Conservation (phyloP, 441 rosid species). For the Gossypium aridum region DNA sequence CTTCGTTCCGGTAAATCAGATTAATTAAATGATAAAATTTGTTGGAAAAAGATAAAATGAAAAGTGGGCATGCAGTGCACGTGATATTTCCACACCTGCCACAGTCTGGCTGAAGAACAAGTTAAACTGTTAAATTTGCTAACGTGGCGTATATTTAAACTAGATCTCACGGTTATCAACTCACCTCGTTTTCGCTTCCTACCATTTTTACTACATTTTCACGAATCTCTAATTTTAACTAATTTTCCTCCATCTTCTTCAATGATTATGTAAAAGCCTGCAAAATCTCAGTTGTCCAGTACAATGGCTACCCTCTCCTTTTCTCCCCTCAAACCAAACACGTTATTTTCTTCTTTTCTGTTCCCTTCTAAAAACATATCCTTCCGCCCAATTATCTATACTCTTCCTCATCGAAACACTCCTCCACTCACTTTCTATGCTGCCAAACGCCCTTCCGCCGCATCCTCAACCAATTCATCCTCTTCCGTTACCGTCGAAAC, state of each 20-base stretch:
- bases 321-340: conserved; percentile 8
- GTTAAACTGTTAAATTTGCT: neutral
- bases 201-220: neutral
- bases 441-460: conserved; percentile 4
- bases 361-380: neutral
- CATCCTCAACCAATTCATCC: conserved; percentile 5
- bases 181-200: neutral
- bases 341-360: neutral
- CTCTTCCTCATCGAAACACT: neutral
- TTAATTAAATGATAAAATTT: neutral
- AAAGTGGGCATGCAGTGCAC: neutral
- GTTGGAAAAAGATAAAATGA: neutral
- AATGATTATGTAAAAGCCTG: neutral
- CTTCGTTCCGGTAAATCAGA: no score
- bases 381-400: conserved; percentile 5
- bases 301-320: conserved; percentile 15
- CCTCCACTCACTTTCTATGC: conserved; percentile 4
- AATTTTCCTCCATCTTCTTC: neutral
- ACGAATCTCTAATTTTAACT: neutral
- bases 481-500: conserved; percentile 18
- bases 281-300: neutral
- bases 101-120: neutral
- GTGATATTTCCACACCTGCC: neutral
- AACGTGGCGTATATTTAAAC: neutral
- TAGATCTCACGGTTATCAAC: neutral